Evolutionary conservation across 169 alveolate genomes (phyloP), one percentile per base, ranked within the genome.

Genomic region (Perkinsus olseni): DNA sequence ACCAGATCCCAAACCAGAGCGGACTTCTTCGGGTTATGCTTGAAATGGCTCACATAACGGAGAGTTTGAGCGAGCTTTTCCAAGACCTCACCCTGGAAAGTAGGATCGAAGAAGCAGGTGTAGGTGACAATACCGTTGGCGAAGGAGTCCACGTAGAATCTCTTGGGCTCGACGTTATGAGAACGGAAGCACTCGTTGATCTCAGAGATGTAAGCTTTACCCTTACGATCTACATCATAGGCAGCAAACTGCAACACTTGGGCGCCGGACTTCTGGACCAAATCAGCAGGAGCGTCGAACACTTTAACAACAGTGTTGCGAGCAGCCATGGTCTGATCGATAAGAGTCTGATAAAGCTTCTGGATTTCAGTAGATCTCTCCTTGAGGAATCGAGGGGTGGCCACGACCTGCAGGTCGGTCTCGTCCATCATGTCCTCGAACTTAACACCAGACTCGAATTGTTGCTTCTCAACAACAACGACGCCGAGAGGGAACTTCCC

Each of bases 101-200:
- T 39, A 28, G 92, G 92, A 11, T 40, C 50, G 39, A 92, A 92
- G 92, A 92, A 92, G 38, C 36, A 91, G 90, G 92, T 92, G 91
- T 92, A 92, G 17, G 94, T 74, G 62, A 92, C 91, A 24, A 92
- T 92, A 1, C 94, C 94, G 38, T 92, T 92, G 38, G 94, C 94
- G 62, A 92, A 92, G 74, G 91, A 74, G 34, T 92, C 94, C 34
- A 74, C 31, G 51, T 92, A 92, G 92, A 92, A 92, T 48, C 94
- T 38, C 37, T 91, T 45, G 28, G 94, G 94, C n/a, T 28, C 36
- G 31, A 92, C 45, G 34, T 91, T 39, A 40, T 74, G 74, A n/a
- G 48, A 92, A n/a, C 74, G 90, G 74, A 74, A 91, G 62, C 92
- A 91, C 51, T 91, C 74, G 74, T 39, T 48, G 62, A 91, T 91